phyloP scores from a whole-genome alignment of 176 grass and related monocot genomes.

The Carex cristatella region DNA sequence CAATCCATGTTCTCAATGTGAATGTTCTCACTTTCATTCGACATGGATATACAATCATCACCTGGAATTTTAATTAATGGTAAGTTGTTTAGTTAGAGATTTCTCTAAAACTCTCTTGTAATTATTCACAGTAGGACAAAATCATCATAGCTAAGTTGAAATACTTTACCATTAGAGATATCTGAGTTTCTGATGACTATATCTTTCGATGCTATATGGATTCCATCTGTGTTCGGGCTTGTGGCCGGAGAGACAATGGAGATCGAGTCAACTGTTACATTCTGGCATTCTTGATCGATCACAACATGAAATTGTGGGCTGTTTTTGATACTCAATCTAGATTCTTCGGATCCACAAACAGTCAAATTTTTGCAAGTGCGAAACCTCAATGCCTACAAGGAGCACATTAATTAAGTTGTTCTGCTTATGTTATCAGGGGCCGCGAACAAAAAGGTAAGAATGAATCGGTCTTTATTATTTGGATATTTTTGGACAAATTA shows the following conservation, averaged over 20 bases:
- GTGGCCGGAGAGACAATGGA: conserved; percentile 16
- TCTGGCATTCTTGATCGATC: conserved; percentile 29
- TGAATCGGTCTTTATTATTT: background rate
- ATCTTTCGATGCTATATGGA: conserved; percentile 35
- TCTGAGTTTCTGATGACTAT: conserved; percentile 26
- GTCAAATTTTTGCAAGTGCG: background rate
- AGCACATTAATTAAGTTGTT: background rate
- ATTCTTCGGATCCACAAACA: background rate
- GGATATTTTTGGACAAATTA: background rate
- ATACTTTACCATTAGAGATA: conserved; percentile 31
- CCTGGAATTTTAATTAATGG: conserved; percentile 17
- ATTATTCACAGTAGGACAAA: background rate
- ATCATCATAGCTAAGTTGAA: background rate
- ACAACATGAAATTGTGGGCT: conserved; percentile 43
- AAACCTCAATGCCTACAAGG: conserved; percentile 16
- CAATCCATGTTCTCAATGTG: conserved; percentile 18
- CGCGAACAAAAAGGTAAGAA: background rate
- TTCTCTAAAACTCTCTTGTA: background rate
- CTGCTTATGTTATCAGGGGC: background rate
- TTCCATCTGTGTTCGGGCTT: conserved; percentile 50
- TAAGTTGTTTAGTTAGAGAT: background rate
- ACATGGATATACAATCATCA: conserved; percentile 47
- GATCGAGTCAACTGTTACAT: conserved; percentile 27
- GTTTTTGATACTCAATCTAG: conserved; percentile 29
- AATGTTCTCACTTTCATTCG: conserved; percentile 10